A percentile compares a stretch with the other conserved stretches of the same genome.
These are phyloP conservation scores for Hura crepitans DNA, from an alignment of 441 rosid species.

Conservation along the genomic window DNA sequence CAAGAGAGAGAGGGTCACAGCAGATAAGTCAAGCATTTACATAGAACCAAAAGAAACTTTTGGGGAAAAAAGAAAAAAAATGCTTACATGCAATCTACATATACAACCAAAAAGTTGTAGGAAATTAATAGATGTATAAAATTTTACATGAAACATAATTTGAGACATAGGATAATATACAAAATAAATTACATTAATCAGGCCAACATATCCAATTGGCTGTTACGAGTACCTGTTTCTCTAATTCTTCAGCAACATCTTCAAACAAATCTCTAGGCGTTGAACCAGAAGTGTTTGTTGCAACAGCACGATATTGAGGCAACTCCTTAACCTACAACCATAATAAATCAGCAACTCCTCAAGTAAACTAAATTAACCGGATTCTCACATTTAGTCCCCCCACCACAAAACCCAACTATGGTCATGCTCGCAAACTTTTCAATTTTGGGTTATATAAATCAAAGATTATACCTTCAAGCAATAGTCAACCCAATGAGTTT, in stretches of 20 bases:
- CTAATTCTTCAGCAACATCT: slow-evolving; percentile 78
- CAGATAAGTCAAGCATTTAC: neutral
- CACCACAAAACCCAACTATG: no score
- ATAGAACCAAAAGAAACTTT: neutral
- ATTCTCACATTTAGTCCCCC: slow-evolving; percentile 1
- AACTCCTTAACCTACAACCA: slow-evolving; percentile 63
- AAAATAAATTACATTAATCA: neutral
- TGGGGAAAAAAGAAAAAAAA: neutral
- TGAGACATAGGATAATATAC: neutral
- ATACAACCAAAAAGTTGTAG: neutral
- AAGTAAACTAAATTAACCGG: slow-evolving; percentile 14
- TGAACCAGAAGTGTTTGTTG: slow-evolving; percentile 80
- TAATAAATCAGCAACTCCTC: neutral
- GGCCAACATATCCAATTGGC: neutral
- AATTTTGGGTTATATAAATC: slow-evolving; percentile 14
- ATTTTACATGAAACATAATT: neutral
- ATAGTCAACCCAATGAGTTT: slow-evolving; percentile 83
- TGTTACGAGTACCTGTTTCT: slow-evolving; percentile 55
- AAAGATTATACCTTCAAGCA: slow-evolving; percentile 57
- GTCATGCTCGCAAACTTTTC: slow-evolving; percentile 9
- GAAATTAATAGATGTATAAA: neutral
- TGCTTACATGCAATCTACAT: neutral
- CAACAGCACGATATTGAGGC: slow-evolving; percentile 86
- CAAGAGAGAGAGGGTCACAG: slow-evolving; percentile 6
- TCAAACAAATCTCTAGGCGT: slow-evolving; percentile 94